phyloP scores from a whole-genome alignment of 2,329 filamentous ascomycete species.

The Ophiostoma montium region DNA sequence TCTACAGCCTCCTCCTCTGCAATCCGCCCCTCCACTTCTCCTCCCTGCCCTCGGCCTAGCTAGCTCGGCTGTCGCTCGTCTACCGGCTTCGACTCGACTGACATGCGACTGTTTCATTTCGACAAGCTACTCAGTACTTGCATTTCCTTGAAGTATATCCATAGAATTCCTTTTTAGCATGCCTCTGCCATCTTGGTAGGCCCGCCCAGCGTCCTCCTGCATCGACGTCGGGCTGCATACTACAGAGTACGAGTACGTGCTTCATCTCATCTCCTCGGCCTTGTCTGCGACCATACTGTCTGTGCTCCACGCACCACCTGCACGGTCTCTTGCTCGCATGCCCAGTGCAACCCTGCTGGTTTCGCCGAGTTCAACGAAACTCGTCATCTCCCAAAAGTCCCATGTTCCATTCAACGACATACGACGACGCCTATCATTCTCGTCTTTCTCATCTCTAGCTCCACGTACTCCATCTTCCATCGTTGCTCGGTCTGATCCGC shows the following conservation, averaged over 20 bases:
- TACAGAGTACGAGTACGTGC: too few species aligned
- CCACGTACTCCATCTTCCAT: neutral
- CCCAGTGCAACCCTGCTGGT: neutral
- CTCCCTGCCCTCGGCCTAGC: neutral
- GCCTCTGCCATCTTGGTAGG: neutral
- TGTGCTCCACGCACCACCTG: neutral
- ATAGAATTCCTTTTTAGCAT: neutral
- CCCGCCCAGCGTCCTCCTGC: too few species aligned
- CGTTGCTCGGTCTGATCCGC: neutral
- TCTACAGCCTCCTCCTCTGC: neutral
- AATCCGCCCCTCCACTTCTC: neutral
- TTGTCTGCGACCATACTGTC: neutral
- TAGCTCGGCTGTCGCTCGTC: neutral
- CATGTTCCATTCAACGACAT: too few species aligned
- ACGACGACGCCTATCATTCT: neutral
- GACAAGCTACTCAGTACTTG: too few species aligned
- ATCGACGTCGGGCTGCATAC: too few species aligned
- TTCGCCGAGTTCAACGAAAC: constrained; percentile 4
- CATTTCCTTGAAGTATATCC: too few species aligned
- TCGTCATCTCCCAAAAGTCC: constrained; percentile 6
- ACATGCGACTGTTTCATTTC: neutral
- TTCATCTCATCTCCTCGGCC: neutral
- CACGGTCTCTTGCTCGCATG: neutral
- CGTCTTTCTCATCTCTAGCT: too few species aligned
- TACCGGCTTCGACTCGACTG: neutral